Evolutionary conservation across 495 filamentous ascomycete species (phyloP), one percentile per base, ranked within the genome.

Genomic region (Schizothecium vesticola): DNA sequence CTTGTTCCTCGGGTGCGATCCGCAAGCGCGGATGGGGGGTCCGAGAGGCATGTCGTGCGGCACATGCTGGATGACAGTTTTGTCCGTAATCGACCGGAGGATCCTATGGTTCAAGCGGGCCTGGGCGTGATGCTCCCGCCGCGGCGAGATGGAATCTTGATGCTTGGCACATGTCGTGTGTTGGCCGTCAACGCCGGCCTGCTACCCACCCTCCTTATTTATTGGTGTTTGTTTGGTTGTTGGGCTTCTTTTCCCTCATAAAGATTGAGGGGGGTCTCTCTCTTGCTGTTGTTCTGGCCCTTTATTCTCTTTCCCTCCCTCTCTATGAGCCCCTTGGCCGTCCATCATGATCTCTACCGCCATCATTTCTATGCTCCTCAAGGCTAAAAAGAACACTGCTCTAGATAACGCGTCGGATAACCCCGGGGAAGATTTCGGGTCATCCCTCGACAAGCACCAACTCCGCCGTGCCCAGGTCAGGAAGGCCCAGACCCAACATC

Each of bases 401-500:
- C 23, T 26, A 59, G 58, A 24, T 24, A 59, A 26, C 23, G 1
- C 22, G 3, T 23, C 57, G 19, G 57, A 59, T 4, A 28, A 24
- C 58, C 23, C 12, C 58, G 26, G 26, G 26, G 24, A 59, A 59
- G 58, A 59, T 4, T 13, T 56, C 21, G 28, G 65, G 2, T 60
- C 56, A 3, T 28, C 55, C 23, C 63, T 65, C 61, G 72, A 75
- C 23, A 81, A 80, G 65, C 73, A 80, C 56, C 75, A 81, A 67
- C 70, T 75, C 12, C 76, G 83, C 6, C 76, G 84, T 8, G 78
- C 78, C 8, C 84, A 86, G 61, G 84, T 86, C 60, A 73, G 82
- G 24, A 82, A 79, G 65, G 83, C 84, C 2, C 84, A 86, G 73
- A 80, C 78, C 58, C 80, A 83, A 69, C 84, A 86, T 68, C 81